Percentiles rank a stretch among this genome's conserved stretches.
Evolutionary conservation across 768 basidiomycete species (phyloP).

Genomic region (Mycena galopus): DNA sequence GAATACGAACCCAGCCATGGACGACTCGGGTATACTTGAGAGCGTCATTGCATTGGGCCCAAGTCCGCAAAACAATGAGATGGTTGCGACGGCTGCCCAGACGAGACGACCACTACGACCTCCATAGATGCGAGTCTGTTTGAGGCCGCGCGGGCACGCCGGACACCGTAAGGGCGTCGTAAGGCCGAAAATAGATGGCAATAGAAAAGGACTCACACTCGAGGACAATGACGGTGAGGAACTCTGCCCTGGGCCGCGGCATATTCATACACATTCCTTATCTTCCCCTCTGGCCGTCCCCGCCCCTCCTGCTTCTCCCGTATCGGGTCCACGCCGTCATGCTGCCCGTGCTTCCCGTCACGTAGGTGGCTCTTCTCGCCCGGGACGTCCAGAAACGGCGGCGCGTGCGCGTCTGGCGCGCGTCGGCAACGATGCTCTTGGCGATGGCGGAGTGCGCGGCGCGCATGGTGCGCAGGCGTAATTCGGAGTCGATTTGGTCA

Average conservation of each 20-base stretch:
- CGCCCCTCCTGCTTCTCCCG: neutral
- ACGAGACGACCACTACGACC: too few species aligned
- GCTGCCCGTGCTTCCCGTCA: neutral
- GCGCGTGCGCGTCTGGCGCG: conserved; percentile 70
- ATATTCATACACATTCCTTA: conserved; percentile 86
- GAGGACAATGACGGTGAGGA: conserved; percentile 84
- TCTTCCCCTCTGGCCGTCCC: conserved; percentile 31
- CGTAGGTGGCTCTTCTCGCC: conserved; percentile 34
- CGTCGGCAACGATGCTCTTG: conserved; percentile 86
- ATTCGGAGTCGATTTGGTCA: conserved; percentile 82
- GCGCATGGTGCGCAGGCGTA: conserved; percentile 89
- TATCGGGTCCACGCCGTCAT: neutral
- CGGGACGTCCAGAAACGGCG: conserved; percentile 70
- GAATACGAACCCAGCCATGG: too few species aligned
- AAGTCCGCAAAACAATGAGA: too few species aligned
- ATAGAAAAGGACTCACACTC: conserved; percentile 73
- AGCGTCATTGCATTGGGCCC: too few species aligned
- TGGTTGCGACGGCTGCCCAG: too few species aligned
- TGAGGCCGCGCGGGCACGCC: too few species aligned
- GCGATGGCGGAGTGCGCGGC: conserved; percentile 93
- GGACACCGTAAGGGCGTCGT: too few species aligned
- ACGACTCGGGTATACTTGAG: too few species aligned
- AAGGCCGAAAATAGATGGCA: too few species aligned
- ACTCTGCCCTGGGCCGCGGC: conserved; percentile 76
- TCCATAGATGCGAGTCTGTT: too few species aligned